Evolutionary conservation across 345 rosid species (phyloP), one percentile per base, ranked within the genome.

Genomic region (Citropsis articulata): DNA sequence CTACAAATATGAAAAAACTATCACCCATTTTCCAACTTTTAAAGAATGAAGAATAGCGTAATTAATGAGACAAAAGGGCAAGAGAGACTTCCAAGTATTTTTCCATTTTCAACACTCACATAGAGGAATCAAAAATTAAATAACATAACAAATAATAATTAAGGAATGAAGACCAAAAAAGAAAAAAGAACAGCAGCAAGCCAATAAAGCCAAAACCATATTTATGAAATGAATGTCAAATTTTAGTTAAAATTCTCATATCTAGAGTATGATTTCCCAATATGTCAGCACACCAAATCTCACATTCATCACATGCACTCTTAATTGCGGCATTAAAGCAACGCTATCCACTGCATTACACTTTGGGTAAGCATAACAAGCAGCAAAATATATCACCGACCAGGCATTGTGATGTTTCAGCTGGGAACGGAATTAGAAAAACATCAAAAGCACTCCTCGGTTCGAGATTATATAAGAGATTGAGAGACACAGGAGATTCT

Each of bases 361-460:
- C 72, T 64, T 53, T 33, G 73, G 45, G 6, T 66, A 76, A 45
- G 50, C 76, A 72, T 19, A 40, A 35, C 28, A 38, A 76, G 67
- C 35, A 80, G 75, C 74, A 61, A 18, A 53, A 65, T 13, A 22
- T 66, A 82, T 69, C 79, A 77, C 84, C 83, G 81, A 89, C 89
- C 88, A 79, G 82, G 67, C 91, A 86, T 85, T 83, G 66, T 75
- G 64, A 22, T 60, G 27, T 42, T 81, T 78, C 48, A 75, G 76
- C 85, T 66, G 77, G 82, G 24, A 75, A 81, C 70, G 9, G 19
- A 75, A 64, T 53, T 14, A 55, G 48, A 69, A 36, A 80, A 42
- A 80, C 61, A n/a, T 53, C 79, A 82, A 21, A 72, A 66, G 31
- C 48, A 60, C 42, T 74, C 30, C 14, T 27, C 50, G 72, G 30